Evolutionary conservation across 345 rosid species (phyloP).

Genomic region (Mercurialis annua): DNA sequence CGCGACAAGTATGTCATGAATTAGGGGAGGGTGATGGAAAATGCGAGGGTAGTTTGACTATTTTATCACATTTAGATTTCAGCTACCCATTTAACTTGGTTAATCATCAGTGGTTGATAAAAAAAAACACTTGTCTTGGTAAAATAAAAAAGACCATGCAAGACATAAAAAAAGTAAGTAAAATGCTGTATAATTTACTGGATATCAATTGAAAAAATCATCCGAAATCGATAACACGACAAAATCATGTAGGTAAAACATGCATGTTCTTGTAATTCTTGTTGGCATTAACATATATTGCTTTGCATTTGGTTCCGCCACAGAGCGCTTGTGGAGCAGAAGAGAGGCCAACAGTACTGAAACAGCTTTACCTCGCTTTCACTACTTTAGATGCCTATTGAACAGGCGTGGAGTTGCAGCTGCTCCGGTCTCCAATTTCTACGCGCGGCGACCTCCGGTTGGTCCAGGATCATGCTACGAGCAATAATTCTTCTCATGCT

Average conservation of each 20-base stretch:
- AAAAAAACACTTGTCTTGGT: background rate
- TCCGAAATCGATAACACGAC: background rate
- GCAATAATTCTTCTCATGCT: slow-evolving; percentile 37
- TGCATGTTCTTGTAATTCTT: background rate
- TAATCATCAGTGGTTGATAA: too few relatives aligned
- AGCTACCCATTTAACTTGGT: too few relatives aligned
- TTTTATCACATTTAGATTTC: too few relatives aligned
- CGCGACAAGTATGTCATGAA: too few relatives aligned
- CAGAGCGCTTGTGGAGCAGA: slow-evolving; percentile 85
- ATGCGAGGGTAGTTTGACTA: too few relatives aligned
- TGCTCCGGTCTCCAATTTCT: slow-evolving; percentile 61
- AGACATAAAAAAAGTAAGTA: background rate
- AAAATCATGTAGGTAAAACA: too few relatives aligned
- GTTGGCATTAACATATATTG: background rate
- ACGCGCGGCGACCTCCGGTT: slow-evolving; percentile 57
- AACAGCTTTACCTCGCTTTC: slow-evolving; percentile 66
- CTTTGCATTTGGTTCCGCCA: background rate
- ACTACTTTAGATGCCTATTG: slow-evolving; percentile 85
- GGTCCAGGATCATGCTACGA: slow-evolving; percentile 84
- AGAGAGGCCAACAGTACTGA: slow-evolving; percentile 46
- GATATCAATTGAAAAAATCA: background rate
- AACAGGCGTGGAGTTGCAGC: slow-evolving; percentile 77
- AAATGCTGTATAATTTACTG: background rate
- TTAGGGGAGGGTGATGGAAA: too few relatives aligned
- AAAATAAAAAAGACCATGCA: background rate